Conservation (phyloP, 2,329 filamentous ascomycete genomes). For the Ambrosiella xylebori region DNA sequence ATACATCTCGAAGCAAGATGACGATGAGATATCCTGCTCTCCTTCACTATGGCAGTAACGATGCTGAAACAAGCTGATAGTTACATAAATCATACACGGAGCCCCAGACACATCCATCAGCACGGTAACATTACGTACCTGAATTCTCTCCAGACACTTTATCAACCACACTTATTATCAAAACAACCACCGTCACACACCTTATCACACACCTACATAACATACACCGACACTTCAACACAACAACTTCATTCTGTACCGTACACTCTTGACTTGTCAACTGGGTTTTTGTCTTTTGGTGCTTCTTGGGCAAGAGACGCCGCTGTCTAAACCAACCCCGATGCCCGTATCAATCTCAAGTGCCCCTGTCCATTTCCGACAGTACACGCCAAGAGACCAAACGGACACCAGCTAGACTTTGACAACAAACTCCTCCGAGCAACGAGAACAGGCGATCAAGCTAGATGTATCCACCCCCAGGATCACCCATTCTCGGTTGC, state of each 20-base stretch:
- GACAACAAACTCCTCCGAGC: not conserved
- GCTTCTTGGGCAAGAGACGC: not conserved
- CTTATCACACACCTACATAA: not conserved
- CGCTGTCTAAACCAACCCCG: not conserved
- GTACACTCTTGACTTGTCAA: slow-evolving; percentile 5
- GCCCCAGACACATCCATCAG: not conserved
- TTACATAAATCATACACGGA: not conserved
- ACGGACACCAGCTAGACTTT: not conserved
- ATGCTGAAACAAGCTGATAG: too few species aligned
- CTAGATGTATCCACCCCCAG: too few species aligned
- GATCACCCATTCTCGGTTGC: not conserved
- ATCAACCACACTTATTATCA: too few species aligned
- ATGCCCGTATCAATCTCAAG: not conserved
- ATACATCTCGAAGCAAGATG: too few species aligned
- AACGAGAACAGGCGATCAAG: too few species aligned
- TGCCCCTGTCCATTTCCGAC: too few species aligned
- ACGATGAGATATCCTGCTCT: not conserved
- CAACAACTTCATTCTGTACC: not conserved
- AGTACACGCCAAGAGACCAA: not conserved
- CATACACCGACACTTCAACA: not conserved
- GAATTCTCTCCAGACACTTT: too few species aligned
- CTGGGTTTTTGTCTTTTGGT: slow-evolving; percentile 4
- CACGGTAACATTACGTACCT: not conserved
- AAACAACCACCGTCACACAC: not conserved
- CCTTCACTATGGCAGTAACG: not conserved